Percentiles rank a stretch among this genome's conserved stretches.
phyloP scores from a whole-genome alignment of 2,329 filamentous ascomycete species.

The Phaeosphaeria sp. region DNA sequence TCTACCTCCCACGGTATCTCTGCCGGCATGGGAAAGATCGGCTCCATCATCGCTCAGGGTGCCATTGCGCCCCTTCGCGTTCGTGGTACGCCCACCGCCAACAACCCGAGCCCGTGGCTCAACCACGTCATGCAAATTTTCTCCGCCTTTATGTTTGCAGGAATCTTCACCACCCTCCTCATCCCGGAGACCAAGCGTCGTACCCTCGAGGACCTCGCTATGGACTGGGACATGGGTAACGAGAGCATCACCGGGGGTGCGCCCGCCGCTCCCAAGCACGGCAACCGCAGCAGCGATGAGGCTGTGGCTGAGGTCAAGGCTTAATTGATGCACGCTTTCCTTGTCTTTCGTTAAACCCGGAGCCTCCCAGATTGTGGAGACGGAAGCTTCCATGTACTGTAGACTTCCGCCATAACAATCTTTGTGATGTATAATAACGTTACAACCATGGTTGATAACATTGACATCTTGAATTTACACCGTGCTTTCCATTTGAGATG shows the following conservation, averaged over 20 bases:
- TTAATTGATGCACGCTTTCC: not conserved
- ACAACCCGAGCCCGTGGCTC: constrained; percentile 66
- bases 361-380: not conserved
- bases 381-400: not conserved
- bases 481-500: too few species aligned
- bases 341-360: not conserved
- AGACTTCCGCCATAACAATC: not conserved
- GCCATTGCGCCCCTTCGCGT: constrained; percentile 57
- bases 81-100: constrained; percentile 54
- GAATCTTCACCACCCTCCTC: constrained; percentile 71
- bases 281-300: constrained; percentile 29
- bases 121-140: constrained; percentile 79
- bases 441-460: too few species aligned
- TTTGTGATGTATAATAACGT: not conserved
- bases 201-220: constrained; percentile 74
- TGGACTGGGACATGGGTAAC: constrained; percentile 44
- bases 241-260: constrained; percentile 41
- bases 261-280: constrained; percentile 16
- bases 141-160: constrained; percentile 79
- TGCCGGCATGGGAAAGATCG: constrained; percentile 56
- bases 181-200: constrained; percentile 79
- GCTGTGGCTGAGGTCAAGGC: constrained; percentile 21
- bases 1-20: constrained; percentile 59
- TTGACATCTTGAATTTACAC: too few species aligned
- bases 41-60: constrained; percentile 58